A percentile compares a stretch with the other conserved stretches of the same genome.
Evolutionary conservation across 2,329 filamentous ascomycete genomes (phyloP).

Genomic region (Amauroascus verrucosus): DNA sequence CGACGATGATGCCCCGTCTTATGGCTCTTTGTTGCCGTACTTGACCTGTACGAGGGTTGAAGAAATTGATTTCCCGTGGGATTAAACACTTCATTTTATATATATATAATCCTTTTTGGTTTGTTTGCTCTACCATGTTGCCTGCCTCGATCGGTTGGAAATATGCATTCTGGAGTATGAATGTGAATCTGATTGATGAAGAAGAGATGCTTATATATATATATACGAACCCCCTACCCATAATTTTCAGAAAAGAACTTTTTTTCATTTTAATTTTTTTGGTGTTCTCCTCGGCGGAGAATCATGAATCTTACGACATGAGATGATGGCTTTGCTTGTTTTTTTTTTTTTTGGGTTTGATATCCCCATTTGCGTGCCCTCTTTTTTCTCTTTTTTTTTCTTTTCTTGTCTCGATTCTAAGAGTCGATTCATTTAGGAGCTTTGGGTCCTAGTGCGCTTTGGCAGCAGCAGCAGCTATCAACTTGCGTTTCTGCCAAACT

Average conservation of each 20-base stretch:
- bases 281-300: neutral
- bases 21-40: constrained; percentile 42
- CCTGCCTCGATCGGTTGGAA: neutral
- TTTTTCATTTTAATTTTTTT: neutral
- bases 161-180: neutral
- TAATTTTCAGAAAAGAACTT: neutral
- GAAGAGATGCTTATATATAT: neutral
- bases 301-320: constrained; percentile 4
- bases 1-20: constrained; percentile 22
- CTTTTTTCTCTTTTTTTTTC: neutral
- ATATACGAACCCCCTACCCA: neutral
- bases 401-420: neutral
- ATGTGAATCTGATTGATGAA: neutral
- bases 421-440: neutral
- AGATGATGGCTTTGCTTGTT: constrained; percentile 1
- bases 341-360: constrained; percentile 1
- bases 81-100: constrained; percentile 27
- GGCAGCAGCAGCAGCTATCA: too few species aligned
- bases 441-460: neutral
- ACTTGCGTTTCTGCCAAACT: neutral
- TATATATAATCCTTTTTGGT: too few species aligned
- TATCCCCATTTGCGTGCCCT: neutral
- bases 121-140: neutral
- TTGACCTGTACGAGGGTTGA: constrained; percentile 55
- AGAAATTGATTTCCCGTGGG: constrained; percentile 55